Base-by-base conservation (phyloP, 192 early-diverging fungal genomes). In the Coemansia sp. region DNA sequence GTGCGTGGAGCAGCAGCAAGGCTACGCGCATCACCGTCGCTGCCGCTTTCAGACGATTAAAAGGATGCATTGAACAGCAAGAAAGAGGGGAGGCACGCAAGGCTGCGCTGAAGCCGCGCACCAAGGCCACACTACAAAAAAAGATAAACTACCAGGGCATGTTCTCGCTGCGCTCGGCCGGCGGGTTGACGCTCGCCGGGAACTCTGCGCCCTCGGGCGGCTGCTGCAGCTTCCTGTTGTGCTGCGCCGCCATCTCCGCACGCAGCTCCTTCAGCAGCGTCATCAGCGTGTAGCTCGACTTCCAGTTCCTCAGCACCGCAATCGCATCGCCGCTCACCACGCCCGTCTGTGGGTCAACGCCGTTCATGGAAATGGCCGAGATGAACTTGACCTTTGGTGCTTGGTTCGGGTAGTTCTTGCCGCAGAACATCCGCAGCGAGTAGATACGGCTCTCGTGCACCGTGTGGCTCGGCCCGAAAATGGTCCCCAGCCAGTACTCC, bases 361-460 rank as follows among this genome's bases (percentile, higher is more conserved):
- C 85, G 14, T 89, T 83, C 53, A 99, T 61, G 55, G 94, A 93
- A 49, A 99, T 85, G 43, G 78, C 78, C 17, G 91, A 87, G 8
- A 88, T 43, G 65, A 99, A 99, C 33, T 65, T 57, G 17, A 97
- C 85, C 4, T 51, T 50, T 0, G 97, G 97, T 18, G 93, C 83
- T 15, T 58, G 38, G 57, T 89, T 81, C 22, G 97, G 97, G 67
- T 99, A 99, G 13, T 87, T 52, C 1, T 83, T 66, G 29, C 88
- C 93, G 56, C 97, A 99, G 58, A 67, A 64, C 29, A 99, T 76
- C 64, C 80, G 81, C 24, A 99, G 73, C 46, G 81, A 81, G 74
- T 99, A 97, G 64, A 99, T 94, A 29, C 93, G 84, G 80, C 94
- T 96, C 67, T 99, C 94, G 58, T 94, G 92, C n/a, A 88, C 82